Percentiles rank a stretch among this genome's conserved stretches.
Conservation (phyloP, 2,329 filamentous ascomycete species). For the Neonectria coccinea region DNA sequence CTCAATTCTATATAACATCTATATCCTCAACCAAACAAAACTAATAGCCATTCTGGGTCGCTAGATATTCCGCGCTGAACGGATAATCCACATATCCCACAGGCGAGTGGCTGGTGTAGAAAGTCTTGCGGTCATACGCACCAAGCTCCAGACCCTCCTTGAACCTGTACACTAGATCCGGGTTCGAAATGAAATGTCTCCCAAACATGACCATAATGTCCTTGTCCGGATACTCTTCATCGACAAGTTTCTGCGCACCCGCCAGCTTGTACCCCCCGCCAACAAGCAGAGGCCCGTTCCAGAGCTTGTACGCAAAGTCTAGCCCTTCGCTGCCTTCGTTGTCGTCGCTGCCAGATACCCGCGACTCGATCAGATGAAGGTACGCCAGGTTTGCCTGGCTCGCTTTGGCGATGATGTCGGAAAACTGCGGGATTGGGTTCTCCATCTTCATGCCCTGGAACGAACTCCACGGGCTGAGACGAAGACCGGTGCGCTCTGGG, state of each 20-base stretch:
- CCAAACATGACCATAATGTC: slow-evolving; percentile 52
- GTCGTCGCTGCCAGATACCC: slow-evolving; percentile 59
- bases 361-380: slow-evolving; percentile 71
- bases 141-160: slow-evolving; percentile 44
- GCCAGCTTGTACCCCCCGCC: slow-evolving; percentile 50
- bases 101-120: slow-evolving; percentile 38
- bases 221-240: slow-evolving; percentile 46
- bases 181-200: slow-evolving; percentile 48
- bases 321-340: slow-evolving; percentile 50
- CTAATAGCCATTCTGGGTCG: not conserved
- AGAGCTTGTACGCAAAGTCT: slow-evolving; percentile 51
- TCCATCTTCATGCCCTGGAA: slow-evolving; percentile 74
- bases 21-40: not conserved
- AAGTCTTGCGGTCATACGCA: slow-evolving; percentile 43
- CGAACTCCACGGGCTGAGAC: slow-evolving; percentile 69
- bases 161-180: slow-evolving; percentile 43
- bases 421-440: slow-evolving; percentile 73
- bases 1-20: not conserved
- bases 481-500: slow-evolving; percentile 64
- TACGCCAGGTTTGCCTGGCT: slow-evolving; percentile 68
- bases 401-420: slow-evolving; percentile 64
- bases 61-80: slow-evolving; percentile 36
- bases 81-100: slow-evolving; percentile 48
- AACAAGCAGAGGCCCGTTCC: slow-evolving; percentile 49
- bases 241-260: slow-evolving; percentile 44